Evolutionary conservation across 139 green algal genomes (phyloP).

Genomic region (Spirogloea muscicola): DNA sequence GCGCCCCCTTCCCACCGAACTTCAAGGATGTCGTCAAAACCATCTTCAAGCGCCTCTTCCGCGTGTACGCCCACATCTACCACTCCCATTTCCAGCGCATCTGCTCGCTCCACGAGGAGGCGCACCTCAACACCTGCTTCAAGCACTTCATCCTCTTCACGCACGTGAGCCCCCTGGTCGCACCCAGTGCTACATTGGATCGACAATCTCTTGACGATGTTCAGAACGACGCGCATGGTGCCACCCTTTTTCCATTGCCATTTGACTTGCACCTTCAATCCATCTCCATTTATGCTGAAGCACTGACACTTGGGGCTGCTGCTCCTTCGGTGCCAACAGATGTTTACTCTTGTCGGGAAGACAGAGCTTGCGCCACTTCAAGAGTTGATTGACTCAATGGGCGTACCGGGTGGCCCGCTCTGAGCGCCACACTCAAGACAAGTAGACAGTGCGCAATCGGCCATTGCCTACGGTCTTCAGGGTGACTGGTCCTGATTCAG

Average conservation of each 20-base stretch:
- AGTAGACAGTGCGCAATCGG: too few relatives aligned
- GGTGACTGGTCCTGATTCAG: too few relatives aligned
- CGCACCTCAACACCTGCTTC: constrained; percentile 99
- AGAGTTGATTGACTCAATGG: constrained; percentile 87
- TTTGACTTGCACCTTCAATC: neutral
- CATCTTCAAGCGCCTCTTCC: constrained; percentile 97
- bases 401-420: too few relatives aligned
- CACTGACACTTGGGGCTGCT: neutral
- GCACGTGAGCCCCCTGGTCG: constrained; percentile 47
- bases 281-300: neutral
- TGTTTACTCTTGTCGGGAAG: constrained; percentile 83
- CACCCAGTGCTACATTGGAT: neutral
- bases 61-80: constrained; percentile 99
- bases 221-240: neutral
- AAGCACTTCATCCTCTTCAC: constrained; percentile 98
- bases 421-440: too few relatives aligned
- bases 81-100: constrained; percentile 92
- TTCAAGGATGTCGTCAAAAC: constrained; percentile 82
- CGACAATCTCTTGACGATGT: neutral
- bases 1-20: constrained; percentile 76
- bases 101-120: constrained; percentile 62
- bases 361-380: constrained; percentile 88
- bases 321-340: constrained; percentile 44
- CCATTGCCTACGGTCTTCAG: too few relatives aligned
- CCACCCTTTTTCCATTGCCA: neutral